Evolutionary conservation across 2,329 filamentous ascomycete species (phyloP).

Genomic region (Pseudodiploospora longispora): DNA sequence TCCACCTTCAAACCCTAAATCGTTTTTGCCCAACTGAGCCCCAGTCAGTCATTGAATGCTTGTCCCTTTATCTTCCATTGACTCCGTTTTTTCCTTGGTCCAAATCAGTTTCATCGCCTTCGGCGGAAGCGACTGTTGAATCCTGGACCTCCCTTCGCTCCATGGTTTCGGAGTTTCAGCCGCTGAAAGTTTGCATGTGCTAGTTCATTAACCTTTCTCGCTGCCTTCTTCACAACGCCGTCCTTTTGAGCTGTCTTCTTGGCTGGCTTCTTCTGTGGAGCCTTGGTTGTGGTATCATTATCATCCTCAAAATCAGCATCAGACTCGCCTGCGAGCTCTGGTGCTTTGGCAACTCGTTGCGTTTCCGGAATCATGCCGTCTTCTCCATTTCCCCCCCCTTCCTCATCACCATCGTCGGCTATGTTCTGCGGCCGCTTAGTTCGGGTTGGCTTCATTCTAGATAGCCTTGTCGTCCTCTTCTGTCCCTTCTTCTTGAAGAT

Average conservation of each 20-base stretch:
- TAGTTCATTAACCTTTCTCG: slow-evolving; percentile 54
- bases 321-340: slow-evolving; percentile 8
- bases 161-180: slow-evolving; percentile 54
- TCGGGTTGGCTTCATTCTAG: slow-evolving; percentile 53
- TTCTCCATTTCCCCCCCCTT: slow-evolving; percentile 27
- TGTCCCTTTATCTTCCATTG: neutral
- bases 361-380: slow-evolving; percentile 27
- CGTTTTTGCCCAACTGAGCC: too few species aligned
- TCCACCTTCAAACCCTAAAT: too few species aligned
- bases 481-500: slow-evolving; percentile 77
- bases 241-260: slow-evolving; percentile 27
- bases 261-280: slow-evolving; percentile 15
- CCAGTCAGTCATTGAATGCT: neutral
- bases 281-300: slow-evolving; percentile 13
- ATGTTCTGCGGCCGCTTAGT: slow-evolving; percentile 36
- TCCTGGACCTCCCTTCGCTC: slow-evolving; percentile 53
- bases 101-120: slow-evolving; percentile 22
- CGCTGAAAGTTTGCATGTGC: slow-evolving; percentile 60
- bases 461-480: slow-evolving; percentile 65
- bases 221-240: slow-evolving; percentile 41
- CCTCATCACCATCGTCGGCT: slow-evolving; percentile 21
- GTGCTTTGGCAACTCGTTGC: slow-evolving; percentile 11
- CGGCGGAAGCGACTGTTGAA: slow-evolving; percentile 52
- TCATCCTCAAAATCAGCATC: slow-evolving; percentile 12
- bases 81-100: too few species aligned